phyloP scores from a whole-genome alignment of 768 basidiomycete genomes.

The Boletus tomentosulus region DNA sequence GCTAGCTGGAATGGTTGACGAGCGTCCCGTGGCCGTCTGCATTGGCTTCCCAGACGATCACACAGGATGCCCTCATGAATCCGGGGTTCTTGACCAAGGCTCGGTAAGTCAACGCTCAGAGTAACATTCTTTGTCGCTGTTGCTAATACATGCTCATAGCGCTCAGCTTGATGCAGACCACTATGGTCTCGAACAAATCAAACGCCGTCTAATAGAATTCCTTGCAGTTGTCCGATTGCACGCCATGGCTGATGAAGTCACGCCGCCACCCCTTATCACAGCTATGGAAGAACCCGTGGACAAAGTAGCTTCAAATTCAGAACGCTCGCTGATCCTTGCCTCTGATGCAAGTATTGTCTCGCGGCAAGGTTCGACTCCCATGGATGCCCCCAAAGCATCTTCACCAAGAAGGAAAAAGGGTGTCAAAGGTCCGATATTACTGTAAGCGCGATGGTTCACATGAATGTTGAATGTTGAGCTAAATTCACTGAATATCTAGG shows the following conservation, averaged over 20 bases:
- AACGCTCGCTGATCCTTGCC: constrained; percentile 20
- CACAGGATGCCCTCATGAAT: constrained; percentile 42
- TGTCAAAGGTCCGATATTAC: constrained; percentile 69
- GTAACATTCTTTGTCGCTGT: not conserved
- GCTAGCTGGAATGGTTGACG: constrained; percentile 81
- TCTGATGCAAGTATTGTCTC: constrained; percentile 13
- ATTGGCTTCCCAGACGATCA: constrained; percentile 15
- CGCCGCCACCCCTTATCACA: constrained; percentile 1
- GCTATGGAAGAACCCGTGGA: constrained; percentile 8
- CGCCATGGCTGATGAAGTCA: constrained; percentile 25
- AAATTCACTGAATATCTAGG: constrained; percentile 31
- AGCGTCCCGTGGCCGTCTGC: constrained; percentile 75
- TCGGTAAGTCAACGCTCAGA: constrained; percentile 32
- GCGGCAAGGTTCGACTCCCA: constrained; percentile 6
- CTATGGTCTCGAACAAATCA: constrained; percentile 89
- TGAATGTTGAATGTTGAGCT: not conserved
- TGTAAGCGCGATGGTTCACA: constrained; percentile 34
- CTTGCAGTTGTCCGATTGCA: constrained; percentile 76
- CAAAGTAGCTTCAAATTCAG: constrained; percentile 16
- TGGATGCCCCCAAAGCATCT: constrained; percentile 5
- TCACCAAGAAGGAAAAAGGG: constrained; percentile 31
- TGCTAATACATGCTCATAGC: constrained; percentile 9
- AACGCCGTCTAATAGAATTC: constrained; percentile 87
- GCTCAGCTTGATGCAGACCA: constrained; percentile 85
- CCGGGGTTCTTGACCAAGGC: constrained; percentile 64